Percentiles rank a stretch among this genome's conserved stretches.
These are phyloP conservation scores for Tetratostichococcus sp. DNA, from an alignment of 139 green algal genomes.

Conservation along the genomic window DNA sequence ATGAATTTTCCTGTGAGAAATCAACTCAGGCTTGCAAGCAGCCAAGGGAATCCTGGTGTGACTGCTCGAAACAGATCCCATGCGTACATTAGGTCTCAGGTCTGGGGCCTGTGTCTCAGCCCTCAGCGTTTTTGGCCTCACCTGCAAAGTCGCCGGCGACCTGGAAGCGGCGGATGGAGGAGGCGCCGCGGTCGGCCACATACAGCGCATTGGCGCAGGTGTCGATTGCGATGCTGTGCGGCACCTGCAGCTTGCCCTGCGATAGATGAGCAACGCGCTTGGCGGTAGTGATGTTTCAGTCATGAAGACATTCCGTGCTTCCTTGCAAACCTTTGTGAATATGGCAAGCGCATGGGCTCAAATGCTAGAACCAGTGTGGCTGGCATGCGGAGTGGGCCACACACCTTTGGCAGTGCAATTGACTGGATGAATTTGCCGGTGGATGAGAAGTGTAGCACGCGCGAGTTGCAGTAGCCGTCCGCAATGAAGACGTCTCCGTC, in stretches of 20 bases:
- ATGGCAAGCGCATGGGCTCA: too few species aligned
- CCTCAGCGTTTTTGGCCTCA: too few species aligned
- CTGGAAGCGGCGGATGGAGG: constrained; percentile 29
- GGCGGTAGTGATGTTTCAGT: too few species aligned
- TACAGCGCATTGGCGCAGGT: constrained; percentile 62
- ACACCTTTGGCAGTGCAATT: neutral
- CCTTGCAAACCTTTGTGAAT: too few species aligned
- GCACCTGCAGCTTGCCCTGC: constrained; percentile 22
- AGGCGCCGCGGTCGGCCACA: constrained; percentile 60
- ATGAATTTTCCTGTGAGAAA: too few species aligned
- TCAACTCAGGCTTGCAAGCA: too few species aligned
- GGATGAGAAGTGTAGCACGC: constrained; percentile 27
- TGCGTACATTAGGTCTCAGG: too few species aligned
- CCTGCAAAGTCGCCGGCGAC: constrained; percentile 2
- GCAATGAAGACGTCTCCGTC: constrained; percentile 71
- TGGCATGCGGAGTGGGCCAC: neutral
- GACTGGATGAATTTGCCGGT: constrained; percentile 27
- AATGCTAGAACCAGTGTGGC: too few species aligned
- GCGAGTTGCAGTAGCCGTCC: constrained; percentile 67
- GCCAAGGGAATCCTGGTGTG: too few species aligned
- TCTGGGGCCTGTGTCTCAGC: too few species aligned
- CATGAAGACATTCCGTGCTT: too few species aligned
- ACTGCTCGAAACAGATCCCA: too few species aligned
- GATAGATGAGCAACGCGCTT: neutral
- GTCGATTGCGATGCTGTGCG: constrained; percentile 68